Evolutionary conservation across 768 basidiomycete species (phyloP), one percentile per base, ranked within the genome.

Genomic region (Hypsizygus marmoreus): DNA sequence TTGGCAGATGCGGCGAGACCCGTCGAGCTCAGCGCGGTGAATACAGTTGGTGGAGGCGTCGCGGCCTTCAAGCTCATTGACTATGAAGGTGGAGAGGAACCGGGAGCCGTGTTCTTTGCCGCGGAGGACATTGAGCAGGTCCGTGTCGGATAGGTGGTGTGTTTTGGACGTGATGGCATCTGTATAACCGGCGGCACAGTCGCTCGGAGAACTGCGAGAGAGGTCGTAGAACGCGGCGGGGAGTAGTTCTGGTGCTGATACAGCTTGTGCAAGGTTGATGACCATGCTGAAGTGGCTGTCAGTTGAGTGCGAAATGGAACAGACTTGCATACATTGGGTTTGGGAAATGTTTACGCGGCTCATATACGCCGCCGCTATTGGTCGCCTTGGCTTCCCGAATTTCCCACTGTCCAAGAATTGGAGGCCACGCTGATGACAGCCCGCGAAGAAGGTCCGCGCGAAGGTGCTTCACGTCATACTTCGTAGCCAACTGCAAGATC

Each of bases 221-320:
- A 91, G 76, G 61, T 90, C 88, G 62, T 91, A 91, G 66, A 88
- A 87, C 4, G 87, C 87, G 22, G 88, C 76, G 4, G 87, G 86
- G 3, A 89, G 70, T 25, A 90, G 76, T 53, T 81, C 76, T 0
- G 68, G 69, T 0, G 80, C 73, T 31, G 77, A 65, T 20, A 76
- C 74, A 44, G 77, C 75, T 46, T 80, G 74, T 16, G 84, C 86
- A 4, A 89, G 66, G 37, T 82, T 82, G 55, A 90, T 86, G 45
- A 88, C 69, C 25, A 80, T 64, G 53, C 86, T 88, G 55, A 28
- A 13, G 35, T 30, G 13, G 45, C n/a, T n/a, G 30, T 47, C 37
- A 41, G 41, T 45, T 25, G 50, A 50, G 25, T 49, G 37, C 55
- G 37, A 25, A 23, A 30, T 31, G 33, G 31, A 6, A 40, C 13